Evolutionary conservation across 2,329 filamentous ascomycete species (phyloP).

Genomic region (Talaromyces sp.): DNA sequence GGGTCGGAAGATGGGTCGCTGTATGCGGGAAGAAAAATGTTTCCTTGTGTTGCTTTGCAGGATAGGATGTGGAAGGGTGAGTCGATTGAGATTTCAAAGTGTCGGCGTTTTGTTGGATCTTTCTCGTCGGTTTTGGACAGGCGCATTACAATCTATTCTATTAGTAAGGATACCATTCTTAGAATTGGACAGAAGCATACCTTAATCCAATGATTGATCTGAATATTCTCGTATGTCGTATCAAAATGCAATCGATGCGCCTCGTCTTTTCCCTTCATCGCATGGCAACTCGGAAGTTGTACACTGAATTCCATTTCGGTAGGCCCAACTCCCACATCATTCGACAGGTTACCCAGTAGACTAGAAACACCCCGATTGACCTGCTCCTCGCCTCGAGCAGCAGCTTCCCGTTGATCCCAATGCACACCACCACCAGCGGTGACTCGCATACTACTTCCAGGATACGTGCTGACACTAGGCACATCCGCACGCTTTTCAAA

Average conservation of each 20-base stretch:
- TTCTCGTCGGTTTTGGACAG: constrained; percentile 78
- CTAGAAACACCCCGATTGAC: constrained; percentile 60
- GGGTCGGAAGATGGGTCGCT: constrained; percentile 54
- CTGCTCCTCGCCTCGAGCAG: constrained; percentile 55
- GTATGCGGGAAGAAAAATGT: constrained; percentile 82
- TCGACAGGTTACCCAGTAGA: constrained; percentile 73
- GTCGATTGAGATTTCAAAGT: constrained; percentile 96
- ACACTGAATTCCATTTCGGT: constrained; percentile 95
- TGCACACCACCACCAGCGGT: constrained; percentile 77
- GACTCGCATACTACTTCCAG: constrained; percentile 71
- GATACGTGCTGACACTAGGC: constrained; percentile 68
- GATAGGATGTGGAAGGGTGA: constrained; percentile 91
- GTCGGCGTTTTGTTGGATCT: constrained; percentile 73
- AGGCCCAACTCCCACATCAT: constrained; percentile 74
- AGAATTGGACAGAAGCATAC: constrained; percentile 46
- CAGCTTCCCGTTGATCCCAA: constrained; percentile 57
- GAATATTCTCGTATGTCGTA: constrained; percentile 89
- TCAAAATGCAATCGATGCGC: constrained; percentile 73
- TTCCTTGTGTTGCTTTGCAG: constrained; percentile 87
- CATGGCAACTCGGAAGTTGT: constrained; percentile 82
- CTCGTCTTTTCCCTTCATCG: constrained; percentile 71
- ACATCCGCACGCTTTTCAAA: constrained; percentile 86
- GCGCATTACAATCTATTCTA: constrained; percentile 75
- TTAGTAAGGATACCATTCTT: not conserved
- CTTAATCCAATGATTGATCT: constrained; percentile 96